Evolutionary conservation across 768 basidiomycete species (phyloP).

Genomic region (Baorangia bicolor): DNA sequence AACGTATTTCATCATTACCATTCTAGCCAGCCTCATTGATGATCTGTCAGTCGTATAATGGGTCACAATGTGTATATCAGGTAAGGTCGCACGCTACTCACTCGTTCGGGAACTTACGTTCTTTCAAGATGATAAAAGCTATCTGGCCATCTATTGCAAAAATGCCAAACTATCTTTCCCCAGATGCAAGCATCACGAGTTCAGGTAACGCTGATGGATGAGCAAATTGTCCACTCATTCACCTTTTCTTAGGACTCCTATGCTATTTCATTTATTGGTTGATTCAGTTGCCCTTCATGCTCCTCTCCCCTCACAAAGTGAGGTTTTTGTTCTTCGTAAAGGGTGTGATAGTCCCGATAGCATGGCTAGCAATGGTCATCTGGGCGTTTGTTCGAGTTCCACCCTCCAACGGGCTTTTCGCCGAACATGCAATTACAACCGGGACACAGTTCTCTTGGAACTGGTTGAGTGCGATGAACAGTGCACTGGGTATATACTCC

Average conservation of each 20-base stretch:
- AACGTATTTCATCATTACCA: neutral
- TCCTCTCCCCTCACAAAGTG: constrained; percentile 76
- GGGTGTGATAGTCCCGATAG: constrained; percentile 58
- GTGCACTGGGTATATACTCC: constrained; percentile 71
- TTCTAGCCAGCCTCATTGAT: neutral
- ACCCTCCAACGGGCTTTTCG: constrained; percentile 56
- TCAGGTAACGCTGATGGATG: constrained; percentile 38
- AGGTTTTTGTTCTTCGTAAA: constrained; percentile 75
- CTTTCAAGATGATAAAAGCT: constrained; percentile 64
- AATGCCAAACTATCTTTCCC: constrained; percentile 63
- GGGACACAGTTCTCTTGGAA: constrained; percentile 66
- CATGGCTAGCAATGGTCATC: constrained; percentile 71
- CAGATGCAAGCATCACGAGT: constrained; percentile 59
- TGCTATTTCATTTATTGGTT: constrained; percentile 80
- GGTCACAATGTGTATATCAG: constrained; percentile 77
- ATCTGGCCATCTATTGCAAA: constrained; percentile 74
- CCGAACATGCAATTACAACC: constrained; percentile 44
- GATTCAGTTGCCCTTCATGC: constrained; percentile 72
- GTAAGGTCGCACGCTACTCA: constrained; percentile 12
- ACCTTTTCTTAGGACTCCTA: constrained; percentile 49
- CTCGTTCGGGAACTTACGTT: neutral
- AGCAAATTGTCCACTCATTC: neutral
- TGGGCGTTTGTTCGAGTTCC: constrained; percentile 77
- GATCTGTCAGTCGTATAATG: constrained; percentile 45
- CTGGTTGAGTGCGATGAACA: constrained; percentile 76